Evolutionary conservation across 78 protist genomes (phyloP).

Genomic region (Blattamonas nauphoetae): DNA sequence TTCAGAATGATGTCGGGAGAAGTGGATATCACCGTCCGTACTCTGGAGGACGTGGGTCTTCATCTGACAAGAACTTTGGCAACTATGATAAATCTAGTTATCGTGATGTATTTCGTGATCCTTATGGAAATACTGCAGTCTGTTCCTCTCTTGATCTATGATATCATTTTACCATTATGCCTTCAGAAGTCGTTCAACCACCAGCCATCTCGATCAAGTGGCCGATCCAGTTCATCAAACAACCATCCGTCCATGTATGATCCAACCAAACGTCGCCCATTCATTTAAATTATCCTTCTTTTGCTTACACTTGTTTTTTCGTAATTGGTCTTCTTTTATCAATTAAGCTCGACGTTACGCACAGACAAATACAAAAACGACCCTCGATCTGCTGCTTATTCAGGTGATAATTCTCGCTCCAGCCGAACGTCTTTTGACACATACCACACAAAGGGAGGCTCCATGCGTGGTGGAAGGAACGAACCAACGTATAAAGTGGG

Average conservation of each 20-base stretch:
- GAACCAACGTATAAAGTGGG: neutral
- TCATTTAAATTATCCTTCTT: too few relatives aligned
- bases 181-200: neutral
- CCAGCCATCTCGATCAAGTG: neutral
- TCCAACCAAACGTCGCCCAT: too few relatives aligned
- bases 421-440: neutral
- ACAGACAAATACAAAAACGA: neutral
- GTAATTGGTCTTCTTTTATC: neutral
- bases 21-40: too few relatives aligned
- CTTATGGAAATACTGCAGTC: neutral
- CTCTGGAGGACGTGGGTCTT: too few relatives aligned
- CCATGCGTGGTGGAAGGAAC: neutral
- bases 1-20: too few relatives aligned
- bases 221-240: neutral
- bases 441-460: neutral
- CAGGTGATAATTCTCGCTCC: neutral
- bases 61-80: too few relatives aligned
- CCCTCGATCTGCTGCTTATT: neutral
- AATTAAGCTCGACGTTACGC: neutral
- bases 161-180: neutral
- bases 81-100: neutral
- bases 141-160: neutral
- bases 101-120: neutral
- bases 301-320: too few relatives aligned
- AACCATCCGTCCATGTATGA: neutral